Base-by-base conservation (phyloP, 2,329 filamentous ascomycete species). In the Stagonosporopsis vannaccii region DNA sequence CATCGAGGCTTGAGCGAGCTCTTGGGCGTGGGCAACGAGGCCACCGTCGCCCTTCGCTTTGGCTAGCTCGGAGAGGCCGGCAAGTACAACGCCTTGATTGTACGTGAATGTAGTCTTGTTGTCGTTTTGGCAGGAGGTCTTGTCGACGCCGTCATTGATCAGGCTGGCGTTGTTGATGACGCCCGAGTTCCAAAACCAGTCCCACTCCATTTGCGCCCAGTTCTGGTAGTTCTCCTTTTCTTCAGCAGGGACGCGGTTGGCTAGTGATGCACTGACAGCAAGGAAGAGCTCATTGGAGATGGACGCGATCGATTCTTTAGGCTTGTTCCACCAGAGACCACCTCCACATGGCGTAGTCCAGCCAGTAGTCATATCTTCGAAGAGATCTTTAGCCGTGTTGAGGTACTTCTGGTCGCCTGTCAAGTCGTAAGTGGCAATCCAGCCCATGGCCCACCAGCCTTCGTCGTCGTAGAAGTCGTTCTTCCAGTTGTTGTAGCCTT, bases 371-470 rank as follows among this genome's bases (percentile, higher is more conserved):
- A 87, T 84, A 65, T 87, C 84, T 25, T 82, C 77, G 62, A 86
- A 87, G 52, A 87, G 80, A 30, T 77, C 70, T 51, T 79, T 78
- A 8, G 85, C 83, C 6, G 80, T 77, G 42, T 83, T 68, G 35
- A 88, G 81, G 60, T 85, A 88, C n/a, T 78, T 76, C 2, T 60
- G 32, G 40, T 86, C 75, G 3, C 76, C 73, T 0, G 84, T 85
- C 15, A 84, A 74, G 64, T 88, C 85, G 64, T 80, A 85, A 4
- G 82, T 77, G 22, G 82, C 79, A 49, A 87, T 82, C 78, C 85
- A 81, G 17, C 78, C 85, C 55, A 87, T 77, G 9, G 81, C 84
- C 85, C 85, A 88, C 85, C 85, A 87, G n/a, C 83, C 81, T 66
- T 85, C 82, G 63, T 87, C 85, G 59, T 88, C 85, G 60, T 85